Percentiles rank a stretch among this genome's conserved stretches.
Conservation (phyloP, 768 basidiomycete species). For the Clavaria fumosa region DNA sequence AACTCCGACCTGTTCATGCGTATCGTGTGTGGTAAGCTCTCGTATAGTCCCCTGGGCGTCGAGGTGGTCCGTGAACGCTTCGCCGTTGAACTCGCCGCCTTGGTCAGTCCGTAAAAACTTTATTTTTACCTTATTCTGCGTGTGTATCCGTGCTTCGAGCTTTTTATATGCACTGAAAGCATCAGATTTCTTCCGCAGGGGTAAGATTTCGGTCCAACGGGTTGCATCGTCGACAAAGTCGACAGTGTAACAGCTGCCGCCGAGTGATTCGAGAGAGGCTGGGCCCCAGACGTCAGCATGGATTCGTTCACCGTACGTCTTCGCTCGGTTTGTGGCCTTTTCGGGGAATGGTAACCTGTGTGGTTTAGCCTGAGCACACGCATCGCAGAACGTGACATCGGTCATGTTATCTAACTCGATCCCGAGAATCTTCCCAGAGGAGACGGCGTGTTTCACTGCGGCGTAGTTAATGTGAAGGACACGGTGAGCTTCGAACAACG, state of each 20-base stretch:
- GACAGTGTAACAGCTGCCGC: no score
- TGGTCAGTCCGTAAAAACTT: not conserved
- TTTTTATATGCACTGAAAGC: no score
- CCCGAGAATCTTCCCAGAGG: slow-evolving; percentile 17
- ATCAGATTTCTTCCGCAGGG: no score
- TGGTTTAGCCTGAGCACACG: slow-evolving; percentile 14
- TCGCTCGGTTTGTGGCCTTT: slow-evolving; percentile 8
- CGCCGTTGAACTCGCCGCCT: no score
- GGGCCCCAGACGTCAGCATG: not conserved
- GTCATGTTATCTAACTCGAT: slow-evolving; percentile 16
- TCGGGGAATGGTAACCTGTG: slow-evolving; percentile 11
- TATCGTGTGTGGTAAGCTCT: not conserved
- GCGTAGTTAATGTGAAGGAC: slow-evolving; percentile 23
- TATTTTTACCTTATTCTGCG: slow-evolving; percentile 11
- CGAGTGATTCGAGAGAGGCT: slow-evolving; percentile 7
- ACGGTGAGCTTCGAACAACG: slow-evolving; percentile 19
- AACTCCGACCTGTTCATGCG: no score
- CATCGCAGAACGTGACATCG: slow-evolving; percentile 14
- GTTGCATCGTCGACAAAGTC: no score
- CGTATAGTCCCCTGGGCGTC: not conserved
- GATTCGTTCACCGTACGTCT: slow-evolving; percentile 9
- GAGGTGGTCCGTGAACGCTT: not conserved
- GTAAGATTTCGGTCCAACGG: no score
- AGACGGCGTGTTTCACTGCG: slow-evolving; percentile 15
- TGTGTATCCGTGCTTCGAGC: slow-evolving; percentile 15